These are phyloP conservation scores for Dothistroma septosporum DNA, from an alignment of 2,329 filamentous ascomycete genomes.

Conservation along the genomic window DNA sequence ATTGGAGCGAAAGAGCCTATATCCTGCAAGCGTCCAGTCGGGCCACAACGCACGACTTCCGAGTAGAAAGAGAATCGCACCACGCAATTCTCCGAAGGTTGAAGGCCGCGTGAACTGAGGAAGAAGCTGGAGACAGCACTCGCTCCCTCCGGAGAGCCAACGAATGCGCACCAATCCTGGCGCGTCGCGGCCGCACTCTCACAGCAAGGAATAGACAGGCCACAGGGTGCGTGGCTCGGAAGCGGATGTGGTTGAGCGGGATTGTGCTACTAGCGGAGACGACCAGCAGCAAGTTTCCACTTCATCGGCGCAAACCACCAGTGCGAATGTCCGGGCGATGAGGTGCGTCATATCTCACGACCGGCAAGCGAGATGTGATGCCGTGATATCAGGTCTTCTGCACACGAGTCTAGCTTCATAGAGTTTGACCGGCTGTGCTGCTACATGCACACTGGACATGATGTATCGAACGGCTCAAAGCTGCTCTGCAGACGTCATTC, in stretches of 20 bases:
- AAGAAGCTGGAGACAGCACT: too few relatives aligned
- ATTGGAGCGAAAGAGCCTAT: too few relatives aligned
- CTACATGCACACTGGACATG: too few relatives aligned
- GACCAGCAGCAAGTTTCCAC: too few relatives aligned
- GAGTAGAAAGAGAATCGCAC: neutral
- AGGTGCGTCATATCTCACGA: neutral
- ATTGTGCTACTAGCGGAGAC: neutral
- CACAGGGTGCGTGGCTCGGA: neutral
- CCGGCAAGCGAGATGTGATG: neutral
- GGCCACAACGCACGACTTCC: neutral
- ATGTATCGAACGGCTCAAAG: too few relatives aligned
- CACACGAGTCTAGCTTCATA: neutral
- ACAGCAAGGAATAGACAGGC: neutral
- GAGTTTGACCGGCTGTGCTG: neutral
- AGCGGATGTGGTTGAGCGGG: neutral
- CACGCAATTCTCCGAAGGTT: too few relatives aligned
- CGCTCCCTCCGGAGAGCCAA: too few relatives aligned
- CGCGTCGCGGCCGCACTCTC: neutral
- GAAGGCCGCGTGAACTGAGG: too few relatives aligned
- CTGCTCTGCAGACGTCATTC: neutral
- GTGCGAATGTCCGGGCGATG: neutral
- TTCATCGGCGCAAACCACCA: neutral
- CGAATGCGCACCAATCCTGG: constrained; percentile 1
- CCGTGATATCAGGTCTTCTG: neutral
- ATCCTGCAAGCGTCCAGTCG: too few relatives aligned